phyloP scores from a whole-genome alignment of 2,329 filamentous ascomycete genomes.

The Fusarium anthophilum region DNA sequence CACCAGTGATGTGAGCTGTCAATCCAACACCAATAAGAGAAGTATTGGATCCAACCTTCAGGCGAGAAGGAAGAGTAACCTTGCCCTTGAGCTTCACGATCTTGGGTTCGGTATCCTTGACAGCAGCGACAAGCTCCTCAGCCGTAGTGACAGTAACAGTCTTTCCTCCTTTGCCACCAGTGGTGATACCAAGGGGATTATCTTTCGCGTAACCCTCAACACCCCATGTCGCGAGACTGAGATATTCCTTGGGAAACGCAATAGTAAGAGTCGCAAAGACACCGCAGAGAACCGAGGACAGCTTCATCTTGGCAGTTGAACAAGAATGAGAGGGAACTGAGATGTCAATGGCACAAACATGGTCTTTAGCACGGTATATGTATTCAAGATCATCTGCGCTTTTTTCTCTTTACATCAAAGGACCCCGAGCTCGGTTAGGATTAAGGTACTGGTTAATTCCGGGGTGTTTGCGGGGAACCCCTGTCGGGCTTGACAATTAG shows the following conservation, averaged over 20 bases:
- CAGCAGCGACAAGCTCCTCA: slow-evolving; percentile 55
- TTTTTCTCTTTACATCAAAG: not conserved
- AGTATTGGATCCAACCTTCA: slow-evolving; percentile 57
- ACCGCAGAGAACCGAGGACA: slow-evolving; percentile 14
- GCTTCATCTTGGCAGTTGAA: slow-evolving; percentile 24
- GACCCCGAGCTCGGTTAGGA: slow-evolving; percentile 7
- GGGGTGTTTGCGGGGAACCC: slow-evolving; percentile 30
- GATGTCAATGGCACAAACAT: not conserved
- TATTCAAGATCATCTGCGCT: not conserved
- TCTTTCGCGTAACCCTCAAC: slow-evolving; percentile 45
- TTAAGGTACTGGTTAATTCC: not conserved
- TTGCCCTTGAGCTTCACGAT: slow-evolving; percentile 54
- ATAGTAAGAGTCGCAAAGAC: slow-evolving; percentile 19
- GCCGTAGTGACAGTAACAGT: slow-evolving; percentile 57
- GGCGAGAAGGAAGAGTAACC: slow-evolving; percentile 48
- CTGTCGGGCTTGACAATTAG: slow-evolving; percentile 20
- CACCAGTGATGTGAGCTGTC: slow-evolving; percentile 49
- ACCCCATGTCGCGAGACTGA: slow-evolving; percentile 36
- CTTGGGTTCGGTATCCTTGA: slow-evolving; percentile 52
- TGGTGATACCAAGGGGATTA: slow-evolving; percentile 51
- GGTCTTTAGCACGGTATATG: not conserved
- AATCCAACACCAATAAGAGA: slow-evolving; percentile 51
- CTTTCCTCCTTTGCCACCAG: slow-evolving; percentile 55
- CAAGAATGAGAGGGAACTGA: not conserved
- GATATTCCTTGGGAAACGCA: slow-evolving; percentile 32